These are phyloP conservation scores for Citrullus colocynthis DNA, from an alignment of 306 rosid species.

Conservation along the genomic window DNA sequence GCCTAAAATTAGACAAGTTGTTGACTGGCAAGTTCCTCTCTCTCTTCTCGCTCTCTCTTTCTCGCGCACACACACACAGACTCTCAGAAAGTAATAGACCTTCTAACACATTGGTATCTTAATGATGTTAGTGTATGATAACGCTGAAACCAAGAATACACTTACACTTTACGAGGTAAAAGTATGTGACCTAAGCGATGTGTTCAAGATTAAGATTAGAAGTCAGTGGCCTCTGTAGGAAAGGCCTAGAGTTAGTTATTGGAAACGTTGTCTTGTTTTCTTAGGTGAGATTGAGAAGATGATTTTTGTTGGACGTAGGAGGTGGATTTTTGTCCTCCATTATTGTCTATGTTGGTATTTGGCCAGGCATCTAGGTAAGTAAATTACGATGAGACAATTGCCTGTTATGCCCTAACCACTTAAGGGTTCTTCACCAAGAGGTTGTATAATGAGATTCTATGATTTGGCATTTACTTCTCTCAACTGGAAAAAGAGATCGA, in stretches of 20 bases:
- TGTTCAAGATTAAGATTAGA: background rate
- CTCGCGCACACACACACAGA: background rate
- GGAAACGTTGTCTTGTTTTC: background rate
- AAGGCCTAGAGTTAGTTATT: background rate
- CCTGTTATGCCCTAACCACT: background rate
- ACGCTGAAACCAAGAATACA: background rate
- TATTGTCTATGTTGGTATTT: background rate
- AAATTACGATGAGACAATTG: background rate
- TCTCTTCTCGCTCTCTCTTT: background rate
- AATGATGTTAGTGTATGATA: background rate
- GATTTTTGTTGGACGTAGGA: background rate
- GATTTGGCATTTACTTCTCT: background rate
- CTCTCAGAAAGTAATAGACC: background rate
- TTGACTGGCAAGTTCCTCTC: slow-evolving; percentile 41
- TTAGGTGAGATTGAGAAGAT: background rate
- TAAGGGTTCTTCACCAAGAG: background rate
- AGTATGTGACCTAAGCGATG: background rate
- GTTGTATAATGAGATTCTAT: background rate
- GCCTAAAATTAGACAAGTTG: slow-evolving; percentile 64
- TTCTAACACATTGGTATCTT: background rate
- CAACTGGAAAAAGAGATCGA: background rate
- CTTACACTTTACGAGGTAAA: background rate
- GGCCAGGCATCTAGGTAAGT: background rate
- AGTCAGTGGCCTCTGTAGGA: background rate
- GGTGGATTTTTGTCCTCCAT: background rate